A percentile compares a stretch with the other conserved stretches of the same genome.
Evolutionary conservation across 306 rosid species (phyloP).

Genomic region (Coriaria nepalensis): DNA sequence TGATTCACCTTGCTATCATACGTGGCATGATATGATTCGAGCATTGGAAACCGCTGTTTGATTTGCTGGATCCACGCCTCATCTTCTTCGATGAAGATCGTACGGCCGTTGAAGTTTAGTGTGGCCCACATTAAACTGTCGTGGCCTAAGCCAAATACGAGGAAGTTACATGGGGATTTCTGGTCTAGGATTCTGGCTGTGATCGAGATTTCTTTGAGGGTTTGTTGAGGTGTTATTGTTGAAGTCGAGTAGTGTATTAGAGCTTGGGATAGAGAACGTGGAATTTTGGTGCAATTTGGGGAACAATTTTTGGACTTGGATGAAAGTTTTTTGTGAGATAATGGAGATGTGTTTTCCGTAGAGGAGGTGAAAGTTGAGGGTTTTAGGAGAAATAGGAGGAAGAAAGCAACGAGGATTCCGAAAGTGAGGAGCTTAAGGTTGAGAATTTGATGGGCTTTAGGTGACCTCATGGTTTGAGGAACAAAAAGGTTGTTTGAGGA

Average conservation of each 20-base stretch:
- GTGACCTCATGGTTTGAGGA: conserved; percentile 32
- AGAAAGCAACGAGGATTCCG: conserved; percentile 28
- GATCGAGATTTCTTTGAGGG: conserved; percentile 51
- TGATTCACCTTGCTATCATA: conserved; percentile 56
- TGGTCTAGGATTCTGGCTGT: conserved; percentile 31
- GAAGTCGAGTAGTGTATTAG: conserved; percentile 69
- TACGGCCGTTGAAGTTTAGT: conserved; percentile 50
- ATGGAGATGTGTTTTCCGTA: conserved; percentile 18
- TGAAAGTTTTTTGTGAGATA: background rate
- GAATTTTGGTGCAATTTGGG: conserved; percentile 34
- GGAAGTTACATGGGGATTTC: conserved; percentile 64
- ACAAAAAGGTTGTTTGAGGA: no score
- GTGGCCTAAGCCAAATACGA: conserved; percentile 65
- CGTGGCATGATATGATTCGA: conserved; percentile 43
- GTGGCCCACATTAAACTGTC: conserved; percentile 85
- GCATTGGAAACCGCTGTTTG: conserved; percentile 28
- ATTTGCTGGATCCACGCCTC: conserved; percentile 58
- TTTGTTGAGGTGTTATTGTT: conserved; percentile 62
- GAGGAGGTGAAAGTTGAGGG: conserved; percentile 26
- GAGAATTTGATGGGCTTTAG: conserved; percentile 36
- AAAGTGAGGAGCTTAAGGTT: conserved; percentile 43
- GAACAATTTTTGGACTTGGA: conserved; percentile 8
- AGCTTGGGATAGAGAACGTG: conserved; percentile 33
- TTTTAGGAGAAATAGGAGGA: conserved; percentile 41
- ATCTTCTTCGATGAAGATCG: conserved; percentile 65